These are phyloP conservation scores for Podaxis sp. DNA, from an alignment of 768 basidiomycete genomes.

Conservation along the genomic window DNA sequence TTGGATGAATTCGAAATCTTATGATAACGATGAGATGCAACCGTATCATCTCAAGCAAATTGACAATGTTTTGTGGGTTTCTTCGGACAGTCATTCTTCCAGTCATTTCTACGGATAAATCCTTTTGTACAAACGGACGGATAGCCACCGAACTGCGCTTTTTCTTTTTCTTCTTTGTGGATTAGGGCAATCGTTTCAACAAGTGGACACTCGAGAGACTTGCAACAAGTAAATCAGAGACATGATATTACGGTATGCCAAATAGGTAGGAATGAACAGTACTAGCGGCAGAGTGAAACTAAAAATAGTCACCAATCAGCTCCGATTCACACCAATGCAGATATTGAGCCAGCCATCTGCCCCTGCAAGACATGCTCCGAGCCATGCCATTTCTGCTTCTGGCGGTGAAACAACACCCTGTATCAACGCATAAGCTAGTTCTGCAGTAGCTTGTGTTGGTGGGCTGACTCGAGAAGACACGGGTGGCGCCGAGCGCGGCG, in stretches of 20 bases:
- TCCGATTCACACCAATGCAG: slow-evolving; percentile 56
- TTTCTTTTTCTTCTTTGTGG: neutral
- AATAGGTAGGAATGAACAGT: neutral
- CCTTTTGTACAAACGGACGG: too few species aligned
- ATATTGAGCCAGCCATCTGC: slow-evolving; percentile 96
- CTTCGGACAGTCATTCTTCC: neutral
- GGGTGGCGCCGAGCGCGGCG: slow-evolving; percentile 43
- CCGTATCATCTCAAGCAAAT: neutral
- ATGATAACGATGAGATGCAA: neutral
- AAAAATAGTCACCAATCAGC: neutral
- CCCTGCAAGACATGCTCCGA: slow-evolving; percentile 88
- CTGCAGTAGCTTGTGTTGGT: slow-evolving; percentile 35
- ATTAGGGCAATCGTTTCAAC: neutral
- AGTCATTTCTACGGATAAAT: neutral
- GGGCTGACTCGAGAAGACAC: slow-evolving; percentile 42
- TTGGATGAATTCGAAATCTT: neutral
- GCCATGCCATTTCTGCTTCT: slow-evolving; percentile 91
- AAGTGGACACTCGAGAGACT: too few species aligned
- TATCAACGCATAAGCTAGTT: slow-evolving; percentile 75
- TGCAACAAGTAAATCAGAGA: neutral
- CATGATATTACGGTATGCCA: neutral
- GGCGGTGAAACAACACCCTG: slow-evolving; percentile 84
- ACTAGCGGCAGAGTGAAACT: neutral
- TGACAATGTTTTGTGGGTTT: neutral
- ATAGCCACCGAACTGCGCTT: neutral